phyloP scores from a whole-genome alignment of 371 early-diverging fungal genomes.

The Rhizopus stolonifer region DNA sequence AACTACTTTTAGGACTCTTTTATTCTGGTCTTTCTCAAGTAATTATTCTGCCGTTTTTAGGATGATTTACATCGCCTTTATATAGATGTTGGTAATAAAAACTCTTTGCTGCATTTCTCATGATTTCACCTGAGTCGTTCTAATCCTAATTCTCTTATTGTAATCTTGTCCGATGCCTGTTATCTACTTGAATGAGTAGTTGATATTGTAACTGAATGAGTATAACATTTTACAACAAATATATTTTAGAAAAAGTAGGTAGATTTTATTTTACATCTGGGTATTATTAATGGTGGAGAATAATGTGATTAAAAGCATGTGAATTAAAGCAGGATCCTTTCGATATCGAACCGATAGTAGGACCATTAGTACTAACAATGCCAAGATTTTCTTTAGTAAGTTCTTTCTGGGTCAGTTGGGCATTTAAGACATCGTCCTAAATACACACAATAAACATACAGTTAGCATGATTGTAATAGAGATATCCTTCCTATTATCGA shows the following conservation, averaged over 20 bases:
- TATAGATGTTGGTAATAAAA: no score
- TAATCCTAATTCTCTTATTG: no score
- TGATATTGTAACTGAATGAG: no score
- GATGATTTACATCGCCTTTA: no score
- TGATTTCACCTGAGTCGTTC: no score
- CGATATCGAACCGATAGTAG: conserved; percentile 2
- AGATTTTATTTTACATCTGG: conserved; percentile 5
- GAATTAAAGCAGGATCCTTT: conserved; percentile 7
- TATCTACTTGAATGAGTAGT: no score
- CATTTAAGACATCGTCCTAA: conserved; percentile 6
- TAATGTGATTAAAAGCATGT: conserved; percentile 2
- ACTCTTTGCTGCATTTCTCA: no score
- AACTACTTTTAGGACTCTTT: no score
- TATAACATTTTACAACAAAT: no score
- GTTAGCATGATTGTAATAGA: conserved; percentile 6
- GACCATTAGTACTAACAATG: conserved; percentile 2
- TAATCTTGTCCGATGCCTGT: no score
- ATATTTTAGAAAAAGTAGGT: conserved; percentile 4
- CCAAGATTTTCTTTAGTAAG: conserved; percentile 10
- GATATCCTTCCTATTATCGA: conserved; percentile 10
- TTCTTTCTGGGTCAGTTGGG: conserved; percentile 6
- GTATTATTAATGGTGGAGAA: conserved; percentile 2
- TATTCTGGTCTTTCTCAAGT: no score
- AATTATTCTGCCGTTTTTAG: no score
- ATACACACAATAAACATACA: conserved; percentile 5